Base-by-base conservation (phyloP, 495 filamentous ascomycete species). In the Hypoxylon fragiforme region DNA sequence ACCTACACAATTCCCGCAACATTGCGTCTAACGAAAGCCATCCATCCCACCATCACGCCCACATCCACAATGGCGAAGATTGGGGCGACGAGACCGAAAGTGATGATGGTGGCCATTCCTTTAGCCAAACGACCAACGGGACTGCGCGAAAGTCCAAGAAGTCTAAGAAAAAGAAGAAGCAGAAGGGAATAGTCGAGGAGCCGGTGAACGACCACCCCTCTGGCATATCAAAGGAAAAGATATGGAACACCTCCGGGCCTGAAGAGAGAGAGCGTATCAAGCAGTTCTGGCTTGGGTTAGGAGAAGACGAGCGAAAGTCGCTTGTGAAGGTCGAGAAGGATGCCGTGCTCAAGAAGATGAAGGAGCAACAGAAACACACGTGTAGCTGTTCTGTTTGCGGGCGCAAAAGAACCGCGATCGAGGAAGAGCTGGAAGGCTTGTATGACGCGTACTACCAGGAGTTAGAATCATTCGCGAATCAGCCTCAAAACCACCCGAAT, bases 391-490 rank as follows among this genome's bases (percentile, higher is more conserved):
- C 89, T 4, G 92, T 97, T 31, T 99, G 94, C 74, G 94, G 94
- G 42, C 83, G 94, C 57, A 99, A 97, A 72, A 84, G 94, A 37
- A 96, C 89, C 6, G 94, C 94, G 7, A 99, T 99, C 63, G 94
- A 99, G 70, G 94, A 99, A 70, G 95, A 99, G 70, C 76, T 99
- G 9, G 94, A 99, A 69, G 91, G 95, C n/a, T 80, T 99, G 11
- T 99, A 99, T 68, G 95, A 99, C 74, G 94, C 94, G 19, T 99
- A 99, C 71, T 99, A 99, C 65, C 89, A 96, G 66, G 94, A 99
- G 69, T 79, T 99, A 42, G 94, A 97, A 70, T 91, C 95, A 60
- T 97, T 96, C 68, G 94, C 94, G 45, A 92, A 97, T 66, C 85
- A 91, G 61, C 90, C 92, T 64, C 65, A 68, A 13, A 85, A 90